Base-by-base conservation (phyloP, 2,329 filamentous ascomycete genomes). In the Phaeosphaeria sp. region DNA sequence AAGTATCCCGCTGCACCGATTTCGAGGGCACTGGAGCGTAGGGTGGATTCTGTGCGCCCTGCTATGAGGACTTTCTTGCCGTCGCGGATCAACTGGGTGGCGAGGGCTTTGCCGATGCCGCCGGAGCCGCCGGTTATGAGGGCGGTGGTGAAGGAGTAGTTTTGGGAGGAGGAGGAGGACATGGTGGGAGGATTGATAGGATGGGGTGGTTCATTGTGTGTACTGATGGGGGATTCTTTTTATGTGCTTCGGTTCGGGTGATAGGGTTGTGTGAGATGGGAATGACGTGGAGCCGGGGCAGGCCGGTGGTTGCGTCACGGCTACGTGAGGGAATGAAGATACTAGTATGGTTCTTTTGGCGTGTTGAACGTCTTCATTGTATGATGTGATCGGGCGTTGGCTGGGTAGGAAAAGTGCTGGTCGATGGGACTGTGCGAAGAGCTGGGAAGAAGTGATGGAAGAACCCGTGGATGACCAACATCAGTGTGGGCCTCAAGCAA, bases 21-120 rank as follows among this genome's bases (percentile, higher is more conserved):
- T 33, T 79, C 75, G 46, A 74, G 65, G 1, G 79, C 73, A 0
- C 84, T 78, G 1, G 71, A 60, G 51, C 80, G 71, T 1, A 87
- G 78, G 2, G 81, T 87, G 0, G 81, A 80, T 63, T 87, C 83
- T 3, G 84, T 87, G 9, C 84, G 81, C 2, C 84, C 82, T 25
- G 77, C 81, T 52, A 86, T 81, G 55, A 87, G 78, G 48, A 86
- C 80, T 50, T 81, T 82, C 59, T 84, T 84, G 50, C 78, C 78
- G 52, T 64, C 59, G 27, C 54, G 53, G 51, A 83, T 75, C 50
- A 85, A 74, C 56, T 82, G 80, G 47, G 82, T 66, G 0, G 82
- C 77, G 18, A 86, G 73, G 1, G 79, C 82, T 54, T 78, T 78
- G 51, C 84, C 83, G 21, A 86, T 83, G 33, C 84, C 84, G 18